Base-by-base conservation (phyloP, 1,284 basidiomycete species). In the Ceratobasidium sp. region DNA sequence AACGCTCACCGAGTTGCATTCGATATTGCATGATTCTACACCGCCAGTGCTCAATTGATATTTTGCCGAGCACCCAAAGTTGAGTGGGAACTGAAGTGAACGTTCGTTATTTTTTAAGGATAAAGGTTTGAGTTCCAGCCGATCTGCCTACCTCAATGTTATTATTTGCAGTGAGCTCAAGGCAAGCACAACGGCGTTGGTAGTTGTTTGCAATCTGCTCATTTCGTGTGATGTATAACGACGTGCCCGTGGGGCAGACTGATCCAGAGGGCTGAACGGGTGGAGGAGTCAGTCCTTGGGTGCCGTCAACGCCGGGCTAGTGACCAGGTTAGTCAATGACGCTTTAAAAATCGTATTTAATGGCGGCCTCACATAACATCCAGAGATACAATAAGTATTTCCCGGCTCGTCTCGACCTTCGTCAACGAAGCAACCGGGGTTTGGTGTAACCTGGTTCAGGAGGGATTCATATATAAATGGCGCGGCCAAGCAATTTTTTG, bases 311-410 rank as follows among this genome's bases (percentile, higher is more conserved):
- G 16, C 49, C 64, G 5, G 48, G 64, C 64, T 66, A 22, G n/a
- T 31, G 14, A 16, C n/a, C 5, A 5, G 59, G 29, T 59, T 29
- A 37, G 19, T 13, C 24, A 46, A 37, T 43, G 24, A 13, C 22
- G 16, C 5, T 19, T 46, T 43, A 11, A 37, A 14, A 63, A 63
- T 7, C 41, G 24, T n/a, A 16, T 16, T 2, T n/a, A 51, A 14
- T 34, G 14, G 13, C 8, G 24, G 41, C 7, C 31, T 49, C 24
- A 69, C 34, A 22, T 56, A 69, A 41, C 31, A 56, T 41, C 37
- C 53, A 19, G 65, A 51, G n/a, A 69, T 69, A 58, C 65, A 69
- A 58, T 69, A 69, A 24, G 65, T 56, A 56, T 69, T 66, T 41
- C 65, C 51, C 11, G 65, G 41, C 19, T 56, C 65, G 37, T 56